Evolutionary conservation across 805 yeast species (phyloP), one percentile per base, ranked within the genome.

Genomic region (Pichia manshurica): DNA sequence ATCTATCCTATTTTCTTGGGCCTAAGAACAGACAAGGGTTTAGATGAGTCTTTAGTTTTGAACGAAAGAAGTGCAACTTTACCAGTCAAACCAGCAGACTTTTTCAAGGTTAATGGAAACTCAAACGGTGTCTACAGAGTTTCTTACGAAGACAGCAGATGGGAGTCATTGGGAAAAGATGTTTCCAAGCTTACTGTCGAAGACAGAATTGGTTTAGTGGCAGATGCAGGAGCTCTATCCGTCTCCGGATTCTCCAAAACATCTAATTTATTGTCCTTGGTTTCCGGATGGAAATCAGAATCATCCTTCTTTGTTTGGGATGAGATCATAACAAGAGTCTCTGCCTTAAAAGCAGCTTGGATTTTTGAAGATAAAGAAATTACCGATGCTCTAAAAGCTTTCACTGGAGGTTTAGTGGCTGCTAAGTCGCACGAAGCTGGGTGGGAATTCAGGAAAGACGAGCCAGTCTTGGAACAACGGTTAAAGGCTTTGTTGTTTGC

Each of bases 391-490:
- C 61, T 74, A 45, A 61, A 60, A 12, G 51, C 56, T 3, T 71
- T 75, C 45, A 58, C 57, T 46, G 63, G 50, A 42, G 61, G 55
- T 5, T 48, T 63, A 36, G 65, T 62, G 20, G 22, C 55, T 20
- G 57, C 49, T 7, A 62, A 56, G 43, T 53, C 57, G 25, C 63
- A 63, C 61, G 81, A 78, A 23, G 74, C 84, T 23, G 86, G 93
- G n/a, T 96, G 89, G 71, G 78, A 84, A 15, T 91, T 83, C 58
- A 78, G 87, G 53, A 95, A 96, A 12, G 79, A 84, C 42, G 97
- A 91, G 39, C 50, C 66, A 15, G 61, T 62, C 60, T 65, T 63
- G 43, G 68, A 63, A 5, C 67, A 64, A 53, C 60, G 53, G 49
- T 54, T 78, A 51, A 66, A 73, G 53, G 60, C 77, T 1, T 65